Evolutionary conservation across 2,329 filamentous ascomycete species (phyloP).

Genomic region (Fusarium ambrosium): DNA sequence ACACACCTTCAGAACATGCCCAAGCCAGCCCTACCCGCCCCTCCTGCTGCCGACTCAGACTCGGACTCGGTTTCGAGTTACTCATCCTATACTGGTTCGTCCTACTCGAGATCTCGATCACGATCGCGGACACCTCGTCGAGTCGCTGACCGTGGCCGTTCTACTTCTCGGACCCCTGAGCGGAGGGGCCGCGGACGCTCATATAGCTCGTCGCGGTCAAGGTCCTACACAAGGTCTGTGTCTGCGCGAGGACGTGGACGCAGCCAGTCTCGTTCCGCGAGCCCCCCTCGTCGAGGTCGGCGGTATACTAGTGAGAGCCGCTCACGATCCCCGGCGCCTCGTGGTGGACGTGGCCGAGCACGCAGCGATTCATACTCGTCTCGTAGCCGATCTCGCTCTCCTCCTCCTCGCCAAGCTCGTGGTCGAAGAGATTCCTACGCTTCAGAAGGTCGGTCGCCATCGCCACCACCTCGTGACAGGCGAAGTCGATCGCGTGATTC

Average conservation of each 20-base stretch:
- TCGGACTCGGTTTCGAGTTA: constrained; percentile 84
- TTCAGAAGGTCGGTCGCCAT: constrained; percentile 41
- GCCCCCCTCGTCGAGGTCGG: constrained; percentile 47
- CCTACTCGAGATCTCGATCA: constrained; percentile 67
- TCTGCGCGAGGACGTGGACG: constrained; percentile 42
- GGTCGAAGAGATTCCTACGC: constrained; percentile 38
- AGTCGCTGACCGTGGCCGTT: constrained; percentile 45
- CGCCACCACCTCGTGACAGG: constrained; percentile 34
- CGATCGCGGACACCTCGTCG: constrained; percentile 57
- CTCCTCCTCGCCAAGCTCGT: constrained; percentile 40
- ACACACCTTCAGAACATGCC: constrained; percentile 91
- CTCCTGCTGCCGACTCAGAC: constrained; percentile 70
- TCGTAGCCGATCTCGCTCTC: constrained; percentile 49
- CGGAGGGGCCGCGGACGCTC: constrained; percentile 44
- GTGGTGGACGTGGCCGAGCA: constrained; percentile 43
- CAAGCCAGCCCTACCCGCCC: constrained; percentile 81
- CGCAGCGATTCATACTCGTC: constrained; percentile 51
- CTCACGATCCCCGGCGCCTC: constrained; percentile 50
- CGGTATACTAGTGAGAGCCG: constrained; percentile 45
- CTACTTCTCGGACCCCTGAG: constrained; percentile 48
- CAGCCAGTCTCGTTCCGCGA: constrained; percentile 48
- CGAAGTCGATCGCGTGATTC: constrained; percentile 44
- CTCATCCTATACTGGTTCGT: constrained; percentile 78
- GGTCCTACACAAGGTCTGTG: constrained; percentile 61
- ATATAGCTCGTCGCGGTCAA: constrained; percentile 54